A percentile compares a stretch with the other conserved stretches of the same genome.
phyloP scores from a whole-genome alignment of 768 basidiomycete species.

The Cubamyces sp. region DNA sequence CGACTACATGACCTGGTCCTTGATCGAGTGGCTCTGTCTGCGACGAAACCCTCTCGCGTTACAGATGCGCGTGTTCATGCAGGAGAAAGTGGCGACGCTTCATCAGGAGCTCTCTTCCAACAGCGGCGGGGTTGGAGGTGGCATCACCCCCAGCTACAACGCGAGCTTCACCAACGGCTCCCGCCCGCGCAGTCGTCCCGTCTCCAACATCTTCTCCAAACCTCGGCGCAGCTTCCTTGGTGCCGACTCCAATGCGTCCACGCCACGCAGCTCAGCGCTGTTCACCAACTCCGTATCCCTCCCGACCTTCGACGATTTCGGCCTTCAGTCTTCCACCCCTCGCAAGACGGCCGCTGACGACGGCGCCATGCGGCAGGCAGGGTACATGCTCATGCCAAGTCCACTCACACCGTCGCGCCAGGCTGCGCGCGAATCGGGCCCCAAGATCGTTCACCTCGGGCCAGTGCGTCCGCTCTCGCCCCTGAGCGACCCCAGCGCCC shows the following conservation, averaged over 20 bases:
- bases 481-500: neutral
- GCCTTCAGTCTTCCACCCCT: slow-evolving; percentile 25
- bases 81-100: slow-evolving; percentile 62
- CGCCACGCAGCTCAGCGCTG: slow-evolving; percentile 50
- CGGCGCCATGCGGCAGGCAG: slow-evolving; percentile 38
- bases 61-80: slow-evolving; percentile 67
- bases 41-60: slow-evolving; percentile 64
- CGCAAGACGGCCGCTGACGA: slow-evolving; percentile 20
- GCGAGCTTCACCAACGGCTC: slow-evolving; percentile 6
- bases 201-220: slow-evolving; percentile 62
- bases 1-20: slow-evolving; percentile 76
- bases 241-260: slow-evolving; percentile 32
- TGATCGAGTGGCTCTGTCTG: slow-evolving; percentile 66
- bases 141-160: slow-evolving; percentile 16
- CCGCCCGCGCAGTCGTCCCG: slow-evolving; percentile 43
- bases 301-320: slow-evolving; percentile 28
- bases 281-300: slow-evolving; percentile 34
- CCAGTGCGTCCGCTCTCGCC: slow-evolving; percentile 39
- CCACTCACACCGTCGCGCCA: slow-evolving; percentile 39
- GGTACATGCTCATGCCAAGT: slow-evolving; percentile 46
- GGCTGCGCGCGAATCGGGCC: slow-evolving; percentile 42
- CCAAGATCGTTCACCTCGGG: slow-evolving; percentile 65
- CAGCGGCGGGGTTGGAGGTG: slow-evolving; percentile 26
- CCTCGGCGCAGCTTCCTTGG: slow-evolving; percentile 49
- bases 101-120: slow-evolving; percentile 50